phyloP scores from a whole-genome alignment of 208 protist species.

The Crithidia bombi region DNA sequence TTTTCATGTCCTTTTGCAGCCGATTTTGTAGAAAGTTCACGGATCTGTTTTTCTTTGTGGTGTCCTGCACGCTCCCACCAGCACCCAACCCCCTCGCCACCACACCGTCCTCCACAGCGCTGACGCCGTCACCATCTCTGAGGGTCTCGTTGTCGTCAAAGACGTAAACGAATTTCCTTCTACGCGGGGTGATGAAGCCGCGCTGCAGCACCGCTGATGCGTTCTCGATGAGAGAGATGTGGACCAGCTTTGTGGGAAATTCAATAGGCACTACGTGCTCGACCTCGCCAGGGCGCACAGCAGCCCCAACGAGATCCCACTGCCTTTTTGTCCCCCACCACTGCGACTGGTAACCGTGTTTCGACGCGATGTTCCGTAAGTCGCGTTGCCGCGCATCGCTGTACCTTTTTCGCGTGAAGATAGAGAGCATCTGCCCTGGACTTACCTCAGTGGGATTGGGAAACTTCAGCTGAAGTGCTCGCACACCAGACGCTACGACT shows the following conservation, averaged over 20 bases:
- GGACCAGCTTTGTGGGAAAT: slow-evolving; percentile 45
- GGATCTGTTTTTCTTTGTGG: background rate
- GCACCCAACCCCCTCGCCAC: background rate
- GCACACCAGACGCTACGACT: background rate
- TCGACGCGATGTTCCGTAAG: slow-evolving; percentile 28
- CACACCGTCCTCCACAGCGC: background rate
- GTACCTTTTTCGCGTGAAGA: slow-evolving; percentile 32
- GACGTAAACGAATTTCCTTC: slow-evolving; percentile 1
- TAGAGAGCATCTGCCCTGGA: slow-evolving; percentile 13
- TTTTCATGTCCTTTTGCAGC: slow-evolving; percentile 37
- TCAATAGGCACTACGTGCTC: slow-evolving; percentile 28
- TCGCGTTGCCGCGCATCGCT: background rate
- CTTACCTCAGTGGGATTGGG: background rate
- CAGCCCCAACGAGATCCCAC: slow-evolving; percentile 40
- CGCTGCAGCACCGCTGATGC: slow-evolving; percentile 45
- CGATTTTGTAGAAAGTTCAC: background rate
- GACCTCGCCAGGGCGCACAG: slow-evolving; percentile 11
- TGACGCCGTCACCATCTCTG: background rate
- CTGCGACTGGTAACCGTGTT: slow-evolving; percentile 45
- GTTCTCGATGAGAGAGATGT: slow-evolving; percentile 76
- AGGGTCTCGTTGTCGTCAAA: background rate
- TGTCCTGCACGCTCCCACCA: background rate
- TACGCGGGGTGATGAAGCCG: slow-evolving; percentile 52
- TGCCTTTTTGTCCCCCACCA: slow-evolving; percentile 69
- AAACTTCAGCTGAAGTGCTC: background rate